These are phyloP conservation scores for Gastrolobium bilobum DNA, from an alignment of 306 rosid genomes.

Conservation along the genomic window DNA sequence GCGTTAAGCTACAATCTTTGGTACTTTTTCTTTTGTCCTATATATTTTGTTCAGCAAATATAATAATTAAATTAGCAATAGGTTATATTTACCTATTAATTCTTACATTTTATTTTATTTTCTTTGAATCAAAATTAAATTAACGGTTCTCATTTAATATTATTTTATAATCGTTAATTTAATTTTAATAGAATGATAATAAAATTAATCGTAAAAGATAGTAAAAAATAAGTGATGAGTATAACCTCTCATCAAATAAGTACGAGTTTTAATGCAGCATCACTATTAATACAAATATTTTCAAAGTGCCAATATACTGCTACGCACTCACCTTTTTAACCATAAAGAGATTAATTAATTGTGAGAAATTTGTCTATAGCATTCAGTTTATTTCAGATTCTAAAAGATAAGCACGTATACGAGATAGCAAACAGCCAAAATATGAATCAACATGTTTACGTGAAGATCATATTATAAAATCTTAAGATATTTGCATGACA, in stretches of 20 bases:
- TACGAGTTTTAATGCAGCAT: slow-evolving; percentile 30
- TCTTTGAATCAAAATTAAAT: too few species aligned
- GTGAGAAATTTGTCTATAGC: neutral
- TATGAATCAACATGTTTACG: slow-evolving; percentile 5
- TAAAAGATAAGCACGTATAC: slow-evolving; percentile 2
- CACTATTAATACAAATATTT: neutral
- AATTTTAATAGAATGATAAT: too few species aligned
- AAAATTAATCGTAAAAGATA: too few species aligned
- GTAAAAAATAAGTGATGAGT: too few species aligned
- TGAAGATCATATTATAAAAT: neutral
- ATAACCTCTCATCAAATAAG: too few species aligned
- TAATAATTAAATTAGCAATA: neutral
- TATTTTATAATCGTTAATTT: too few species aligned
- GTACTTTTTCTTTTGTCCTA: neutral
- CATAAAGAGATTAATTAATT: neutral
- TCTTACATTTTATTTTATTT: too few species aligned
- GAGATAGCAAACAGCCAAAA: neutral
- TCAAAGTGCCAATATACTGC: neutral
- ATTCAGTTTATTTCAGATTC: neutral
- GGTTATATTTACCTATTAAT: too few species aligned
- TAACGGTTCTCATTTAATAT: too few species aligned
- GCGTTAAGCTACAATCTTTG: neutral
- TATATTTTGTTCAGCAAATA: neutral
- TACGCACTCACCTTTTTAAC: neutral
- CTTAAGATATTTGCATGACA: slow-evolving; percentile 4